Percentiles rank a stretch among this genome's conserved stretches.
These are phyloP conservation scores for Sporothrix dimorphospora DNA, from an alignment of 2,329 filamentous ascomycete genomes.

Conservation along the genomic window DNA sequence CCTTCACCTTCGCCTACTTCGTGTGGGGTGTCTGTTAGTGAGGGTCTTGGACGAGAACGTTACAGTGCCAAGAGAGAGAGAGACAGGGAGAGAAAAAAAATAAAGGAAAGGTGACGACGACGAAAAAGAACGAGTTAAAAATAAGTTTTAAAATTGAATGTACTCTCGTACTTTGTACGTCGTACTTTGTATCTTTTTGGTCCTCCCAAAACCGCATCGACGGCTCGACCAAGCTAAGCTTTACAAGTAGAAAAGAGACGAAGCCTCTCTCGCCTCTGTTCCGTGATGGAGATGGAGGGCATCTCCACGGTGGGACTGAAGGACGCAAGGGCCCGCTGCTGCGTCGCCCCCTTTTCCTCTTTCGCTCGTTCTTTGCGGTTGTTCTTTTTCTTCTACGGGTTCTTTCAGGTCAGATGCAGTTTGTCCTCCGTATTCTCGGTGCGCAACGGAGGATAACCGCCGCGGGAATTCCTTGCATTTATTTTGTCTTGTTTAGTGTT, in stretches of 20 bases:
- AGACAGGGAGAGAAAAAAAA: too few relatives aligned
- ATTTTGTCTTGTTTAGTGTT: neutral
- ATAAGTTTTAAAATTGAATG: neutral
- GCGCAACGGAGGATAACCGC: neutral
- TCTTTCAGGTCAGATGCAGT: neutral
- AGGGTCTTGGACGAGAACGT: neutral
- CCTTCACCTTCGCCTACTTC: neutral
- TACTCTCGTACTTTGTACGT: neutral
- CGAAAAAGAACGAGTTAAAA: slow-evolving; percentile 1
- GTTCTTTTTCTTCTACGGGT: neutral
- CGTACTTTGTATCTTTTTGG: neutral
- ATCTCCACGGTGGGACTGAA: neutral
- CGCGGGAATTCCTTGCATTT: neutral
- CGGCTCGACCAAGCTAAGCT: neutral
- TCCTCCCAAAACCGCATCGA: neutral
- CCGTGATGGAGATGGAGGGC: neutral
- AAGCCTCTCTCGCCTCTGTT: neutral
- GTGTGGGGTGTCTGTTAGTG: neutral
- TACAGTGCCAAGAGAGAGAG: slow-evolving; percentile 1
- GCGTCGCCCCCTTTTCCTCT: neutral
- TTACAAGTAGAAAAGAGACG: neutral
- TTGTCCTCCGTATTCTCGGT: neutral
- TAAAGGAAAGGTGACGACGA: neutral
- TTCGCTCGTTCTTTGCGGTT: neutral
- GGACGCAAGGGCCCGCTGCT: neutral